Evolutionary conservation across 352 stramenopile species (phyloP).

Genomic region (Phytophthora pini): DNA sequence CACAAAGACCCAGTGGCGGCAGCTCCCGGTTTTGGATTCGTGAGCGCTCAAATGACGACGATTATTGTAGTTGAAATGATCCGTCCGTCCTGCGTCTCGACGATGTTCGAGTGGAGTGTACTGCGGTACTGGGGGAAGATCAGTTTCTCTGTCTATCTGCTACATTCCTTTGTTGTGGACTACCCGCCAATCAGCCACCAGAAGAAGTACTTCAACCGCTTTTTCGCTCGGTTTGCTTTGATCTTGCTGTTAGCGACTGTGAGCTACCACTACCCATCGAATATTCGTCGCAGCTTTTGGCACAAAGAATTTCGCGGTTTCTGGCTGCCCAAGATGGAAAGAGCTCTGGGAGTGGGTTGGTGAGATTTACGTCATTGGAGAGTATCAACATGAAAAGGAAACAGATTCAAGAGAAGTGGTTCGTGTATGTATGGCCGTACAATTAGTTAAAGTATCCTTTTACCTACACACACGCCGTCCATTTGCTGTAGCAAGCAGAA

Average conservation of each 20-base stretch:
- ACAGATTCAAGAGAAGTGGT: conserved; percentile 16
- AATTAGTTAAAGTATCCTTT: not conserved
- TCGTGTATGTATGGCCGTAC: conserved; percentile 8
- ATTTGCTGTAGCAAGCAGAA: too few species aligned
- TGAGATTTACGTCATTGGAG: conserved; percentile 25
- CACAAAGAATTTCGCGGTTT: conserved; percentile 11
- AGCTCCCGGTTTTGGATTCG: conserved; percentile 20
- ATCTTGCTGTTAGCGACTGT: conserved; percentile 24
- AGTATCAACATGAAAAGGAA: conserved; percentile 23
- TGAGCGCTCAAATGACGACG: conserved; percentile 25
- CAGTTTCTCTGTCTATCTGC: conserved; percentile 34
- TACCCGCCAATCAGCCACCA: conserved; percentile 25
- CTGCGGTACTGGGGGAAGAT: conserved; percentile 35
- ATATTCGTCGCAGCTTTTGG: conserved; percentile 8
- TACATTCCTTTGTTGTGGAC: conserved; percentile 33
- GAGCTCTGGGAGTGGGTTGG: conserved; percentile 1
- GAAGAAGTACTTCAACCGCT: conserved; percentile 40
- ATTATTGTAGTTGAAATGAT: too few species aligned
- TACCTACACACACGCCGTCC: not conserved
- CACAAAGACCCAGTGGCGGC: conserved; percentile 19
- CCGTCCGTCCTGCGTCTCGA: conserved; percentile 29
- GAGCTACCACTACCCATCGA: conserved; percentile 6
- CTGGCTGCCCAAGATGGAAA: conserved; percentile 15
- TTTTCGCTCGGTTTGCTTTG: conserved; percentile 38
- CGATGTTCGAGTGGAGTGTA: conserved; percentile 38